Conservation (phyloP, 2,329 filamentous ascomycete genomes). For the Pyrenophora tritici-repentis region DNA sequence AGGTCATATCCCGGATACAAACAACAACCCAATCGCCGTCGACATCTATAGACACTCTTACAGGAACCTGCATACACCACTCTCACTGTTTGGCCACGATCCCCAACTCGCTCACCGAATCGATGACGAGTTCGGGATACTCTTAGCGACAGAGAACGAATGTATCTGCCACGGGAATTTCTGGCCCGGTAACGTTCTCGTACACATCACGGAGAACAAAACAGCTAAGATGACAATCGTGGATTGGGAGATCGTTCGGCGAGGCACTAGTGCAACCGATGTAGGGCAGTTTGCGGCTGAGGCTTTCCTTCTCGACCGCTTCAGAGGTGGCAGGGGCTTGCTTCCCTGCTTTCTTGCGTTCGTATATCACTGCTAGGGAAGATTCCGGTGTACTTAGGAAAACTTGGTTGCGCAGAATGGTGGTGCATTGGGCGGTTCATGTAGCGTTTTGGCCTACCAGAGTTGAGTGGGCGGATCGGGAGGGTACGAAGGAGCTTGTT, state of each 20-base stretch:
- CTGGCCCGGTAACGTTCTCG: slow-evolving; percentile 47
- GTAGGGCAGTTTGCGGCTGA: slow-evolving; percentile 47
- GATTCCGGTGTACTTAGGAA: slow-evolving; percentile 9
- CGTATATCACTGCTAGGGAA: slow-evolving; percentile 23
- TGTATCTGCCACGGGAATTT: slow-evolving; percentile 48
- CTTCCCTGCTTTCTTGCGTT: slow-evolving; percentile 31
- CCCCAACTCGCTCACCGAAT: slow-evolving; percentile 13
- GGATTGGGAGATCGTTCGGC: slow-evolving; percentile 46
- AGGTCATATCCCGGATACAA: background rate
- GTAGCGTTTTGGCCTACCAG: slow-evolving; percentile 43
- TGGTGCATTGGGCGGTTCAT: slow-evolving; percentile 46
- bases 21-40: slow-evolving; percentile 38
- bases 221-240: slow-evolving; percentile 34
- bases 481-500: slow-evolving; percentile 34
- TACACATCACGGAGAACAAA: slow-evolving; percentile 9
- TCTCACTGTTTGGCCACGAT: slow-evolving; percentile 8
- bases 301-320: slow-evolving; percentile 44
- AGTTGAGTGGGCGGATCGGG: slow-evolving; percentile 35
- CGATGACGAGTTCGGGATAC: slow-evolving; percentile 35
- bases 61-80: slow-evolving; percentile 26
- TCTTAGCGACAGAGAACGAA: slow-evolving; percentile 36
- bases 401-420: slow-evolving; percentile 32
- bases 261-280: slow-evolving; percentile 45
- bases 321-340: slow-evolving; percentile 37
- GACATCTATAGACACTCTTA: slow-evolving; percentile 40